These are phyloP conservation scores for Diversispora eburnea DNA, from an alignment of 192 early-diverging fungal genomes.

Conservation along the genomic window DNA sequence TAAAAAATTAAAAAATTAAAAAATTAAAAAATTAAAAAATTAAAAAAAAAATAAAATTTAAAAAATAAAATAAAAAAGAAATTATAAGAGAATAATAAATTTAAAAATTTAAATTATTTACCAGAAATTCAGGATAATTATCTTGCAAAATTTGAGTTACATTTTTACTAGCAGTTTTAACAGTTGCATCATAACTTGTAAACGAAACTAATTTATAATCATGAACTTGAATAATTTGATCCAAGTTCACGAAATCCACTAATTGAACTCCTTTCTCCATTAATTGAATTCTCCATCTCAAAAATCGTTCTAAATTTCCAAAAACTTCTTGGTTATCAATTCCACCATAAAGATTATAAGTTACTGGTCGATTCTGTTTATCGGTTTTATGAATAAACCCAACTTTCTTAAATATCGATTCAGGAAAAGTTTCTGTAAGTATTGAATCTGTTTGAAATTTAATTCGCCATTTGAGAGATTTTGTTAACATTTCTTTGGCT, in stretches of 20 bases:
- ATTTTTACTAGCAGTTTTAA: constrained; percentile 50
- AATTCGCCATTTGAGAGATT: constrained; percentile 53
- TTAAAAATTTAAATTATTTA: constrained; percentile 12
- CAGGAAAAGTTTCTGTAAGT: constrained; percentile 47
- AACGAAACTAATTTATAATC: constrained; percentile 55
- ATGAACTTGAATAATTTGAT: constrained; percentile 59
- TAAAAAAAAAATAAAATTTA: neutral
- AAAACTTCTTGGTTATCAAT: constrained; percentile 54
- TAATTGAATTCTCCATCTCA: constrained; percentile 62
- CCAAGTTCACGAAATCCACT: constrained; percentile 56
- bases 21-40: constrained; percentile 5
- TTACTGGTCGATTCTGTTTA: constrained; percentile 50
- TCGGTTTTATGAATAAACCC: constrained; percentile 52
- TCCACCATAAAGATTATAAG: constrained; percentile 58
- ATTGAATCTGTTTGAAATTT: constrained; percentile 46
- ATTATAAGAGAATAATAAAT: neutral
- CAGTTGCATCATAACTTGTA: constrained; percentile 45
- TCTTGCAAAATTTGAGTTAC: constrained; percentile 56
- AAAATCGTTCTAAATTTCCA: constrained; percentile 51
- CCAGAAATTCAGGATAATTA: constrained; percentile 63
- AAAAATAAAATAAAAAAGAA: constrained; percentile 2
- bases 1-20: neutral
- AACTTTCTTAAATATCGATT: constrained; percentile 41
- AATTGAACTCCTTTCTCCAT: constrained; percentile 52
- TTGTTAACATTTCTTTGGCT: constrained; percentile 49